Base-by-base conservation (phyloP, 176 grass and related monocot genomes). In the Alopecurus myosuroides region DNA sequence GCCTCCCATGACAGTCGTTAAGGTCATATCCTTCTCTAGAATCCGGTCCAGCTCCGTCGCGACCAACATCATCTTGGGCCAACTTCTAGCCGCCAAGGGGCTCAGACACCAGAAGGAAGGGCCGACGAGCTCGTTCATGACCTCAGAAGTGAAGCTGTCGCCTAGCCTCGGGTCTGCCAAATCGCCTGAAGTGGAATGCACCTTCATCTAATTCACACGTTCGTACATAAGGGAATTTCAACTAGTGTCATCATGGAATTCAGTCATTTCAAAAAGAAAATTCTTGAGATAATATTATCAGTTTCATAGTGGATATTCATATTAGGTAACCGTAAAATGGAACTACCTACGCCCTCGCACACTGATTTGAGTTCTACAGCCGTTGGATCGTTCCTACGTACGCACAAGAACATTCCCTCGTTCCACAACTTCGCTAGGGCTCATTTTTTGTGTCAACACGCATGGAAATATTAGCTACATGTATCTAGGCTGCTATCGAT, bases 1-100 rank as follows among this genome's bases (percentile, higher is more conserved):
- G 3, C 95, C 95, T 7, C 95, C 95, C 93, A 95, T 95, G 76
- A 98, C 87, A 17, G 93, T 98, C 33, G 95, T 98, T 48, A 98
- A 84, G 7, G 77, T 85, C 95, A 98, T 98, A 80, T 98, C 95
- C 33, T 88, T 98, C 87, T 98, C 93, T 9, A 98, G 88, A 60
- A 93, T 95, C 42, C 87, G 75, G 88, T 98, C 93, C 0, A 98
- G 89, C 84, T 93, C 95, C 19, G 87, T 61, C 31, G 85, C 89
- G 14, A 95, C 81, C 57, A 84, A 68, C 60, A 76, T 67, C 95
- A 98, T 95, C 88, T 39, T 93, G 3, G 91, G 95, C 25, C 93
- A 86, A 58, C 82, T 78, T 68, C 87, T 88, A 46, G 74, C 89
- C 53, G 74, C 89, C 52, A 82, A 90, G 6, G 89, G 26, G 77